phyloP scores from a whole-genome alignment of 768 basidiomycete species.

The Boletus huronensis region DNA sequence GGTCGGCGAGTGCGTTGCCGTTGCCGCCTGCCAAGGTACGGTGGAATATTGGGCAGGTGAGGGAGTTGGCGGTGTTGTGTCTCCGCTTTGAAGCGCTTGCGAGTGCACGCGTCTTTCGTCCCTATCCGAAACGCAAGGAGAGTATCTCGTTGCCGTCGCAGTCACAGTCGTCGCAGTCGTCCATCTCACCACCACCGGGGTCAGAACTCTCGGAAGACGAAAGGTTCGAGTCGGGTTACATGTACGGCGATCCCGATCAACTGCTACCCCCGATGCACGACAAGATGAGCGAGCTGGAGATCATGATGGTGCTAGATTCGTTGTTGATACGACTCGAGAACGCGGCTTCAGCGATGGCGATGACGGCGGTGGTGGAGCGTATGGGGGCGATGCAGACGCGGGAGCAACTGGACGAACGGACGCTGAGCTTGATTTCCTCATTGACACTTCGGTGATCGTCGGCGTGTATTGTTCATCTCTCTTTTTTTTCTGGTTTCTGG shows the following conservation, averaged over 20 bases:
- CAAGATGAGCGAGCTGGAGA: constrained; percentile 66
- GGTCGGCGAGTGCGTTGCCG: constrained; percentile 10
- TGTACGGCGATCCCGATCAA: constrained; percentile 58
- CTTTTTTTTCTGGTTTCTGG: background rate
- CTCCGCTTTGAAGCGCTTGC: constrained; percentile 78
- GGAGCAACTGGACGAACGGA: constrained; percentile 46
- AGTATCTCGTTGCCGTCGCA: constrained; percentile 16
- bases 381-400: constrained; percentile 35
- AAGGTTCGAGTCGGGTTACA: constrained; percentile 31
- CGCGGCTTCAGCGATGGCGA: constrained; percentile 40
- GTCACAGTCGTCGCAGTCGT: constrained; percentile 4
- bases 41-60: constrained; percentile 71
- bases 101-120: constrained; percentile 55
- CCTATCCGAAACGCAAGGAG: constrained; percentile 36
- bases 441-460: constrained; percentile 25
- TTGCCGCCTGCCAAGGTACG: constrained; percentile 41
- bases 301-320: constrained; percentile 74
- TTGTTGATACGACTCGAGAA: constrained; percentile 76
- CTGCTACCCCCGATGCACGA: constrained; percentile 69
- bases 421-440: constrained; percentile 42
- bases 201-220: constrained; percentile 24
- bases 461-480: background rate
- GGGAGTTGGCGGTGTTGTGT: constrained; percentile 67
- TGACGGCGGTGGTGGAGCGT: constrained; percentile 9
- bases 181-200: background rate